These are phyloP conservation scores for Hypholoma fasciculare DNA, from an alignment of 768 basidiomycete genomes.

Conservation along the genomic window DNA sequence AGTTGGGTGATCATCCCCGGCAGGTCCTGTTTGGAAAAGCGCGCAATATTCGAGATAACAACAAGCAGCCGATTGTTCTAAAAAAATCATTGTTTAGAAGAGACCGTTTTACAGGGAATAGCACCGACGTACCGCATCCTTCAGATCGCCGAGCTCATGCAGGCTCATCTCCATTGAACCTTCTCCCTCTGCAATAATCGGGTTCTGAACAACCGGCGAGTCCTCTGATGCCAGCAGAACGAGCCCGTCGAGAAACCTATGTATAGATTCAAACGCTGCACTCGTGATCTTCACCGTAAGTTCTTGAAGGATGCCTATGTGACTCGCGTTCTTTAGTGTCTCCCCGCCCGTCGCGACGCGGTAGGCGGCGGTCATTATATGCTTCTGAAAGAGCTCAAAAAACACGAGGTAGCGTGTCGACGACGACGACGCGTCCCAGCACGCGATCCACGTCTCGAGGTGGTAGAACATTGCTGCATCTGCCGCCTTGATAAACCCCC, in stretches of 20 bases:
- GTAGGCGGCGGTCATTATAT: constrained; percentile 71
- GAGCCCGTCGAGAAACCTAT: constrained; percentile 84
- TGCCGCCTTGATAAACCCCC: background rate
- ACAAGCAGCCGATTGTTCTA: constrained; percentile 86
- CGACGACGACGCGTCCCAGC: constrained; percentile 49
- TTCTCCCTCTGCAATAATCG: constrained; percentile 22
- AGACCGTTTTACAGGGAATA: background rate
- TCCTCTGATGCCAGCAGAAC: constrained; percentile 78
- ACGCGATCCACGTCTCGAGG: constrained; percentile 81
- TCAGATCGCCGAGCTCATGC: constrained; percentile 59
- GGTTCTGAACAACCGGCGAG: constrained; percentile 37
- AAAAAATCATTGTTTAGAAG: background rate
- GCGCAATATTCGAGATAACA: constrained; percentile 85
- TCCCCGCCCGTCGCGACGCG: constrained; percentile 80
- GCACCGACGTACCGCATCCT: constrained; percentile 50
- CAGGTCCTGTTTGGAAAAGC: constrained; percentile 66
- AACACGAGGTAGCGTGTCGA: constrained; percentile 72
- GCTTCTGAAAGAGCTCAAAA: constrained; percentile 78
- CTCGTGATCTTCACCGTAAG: constrained; percentile 57
- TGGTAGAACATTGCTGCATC: constrained; percentile 59
- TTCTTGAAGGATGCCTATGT: constrained; percentile 33
- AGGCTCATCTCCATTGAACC: constrained; percentile 39
- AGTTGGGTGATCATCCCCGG: constrained; percentile 81
- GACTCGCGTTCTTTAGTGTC: constrained; percentile 28
- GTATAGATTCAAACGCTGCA: constrained; percentile 81